A percentile compares a stretch with the other conserved stretches of the same genome.
Conservation (phyloP, 2,329 filamentous ascomycete species). For the Curvularia spicifera region DNA sequence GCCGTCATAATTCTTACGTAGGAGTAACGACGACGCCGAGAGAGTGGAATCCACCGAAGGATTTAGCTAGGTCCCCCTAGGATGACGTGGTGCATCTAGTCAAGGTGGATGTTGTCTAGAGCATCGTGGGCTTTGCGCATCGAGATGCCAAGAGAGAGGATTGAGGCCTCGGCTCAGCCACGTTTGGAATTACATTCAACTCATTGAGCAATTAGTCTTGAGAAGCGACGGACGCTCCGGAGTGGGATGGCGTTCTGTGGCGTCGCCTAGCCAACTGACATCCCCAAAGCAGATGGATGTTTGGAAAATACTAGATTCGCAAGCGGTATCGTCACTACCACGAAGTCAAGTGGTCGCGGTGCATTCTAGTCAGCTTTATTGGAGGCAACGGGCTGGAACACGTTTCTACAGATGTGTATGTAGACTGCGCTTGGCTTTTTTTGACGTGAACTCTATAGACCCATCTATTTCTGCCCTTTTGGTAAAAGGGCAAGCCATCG, state of each 20-base stretch:
- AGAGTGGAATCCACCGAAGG: slow-evolving; percentile 4
- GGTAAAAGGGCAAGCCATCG: background rate
- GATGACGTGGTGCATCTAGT: slow-evolving; percentile 11
- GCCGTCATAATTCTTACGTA: background rate
- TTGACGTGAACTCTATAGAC: background rate
- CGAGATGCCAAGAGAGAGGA: slow-evolving; percentile 4
- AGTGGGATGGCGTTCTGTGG: slow-evolving; percentile 8
- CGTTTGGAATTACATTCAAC: background rate
- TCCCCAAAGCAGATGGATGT: slow-evolving; percentile 8
- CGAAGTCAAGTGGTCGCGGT: background rate
- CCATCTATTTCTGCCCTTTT: background rate
- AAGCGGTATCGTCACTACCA: background rate
- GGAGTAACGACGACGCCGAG: slow-evolving; percentile 18
- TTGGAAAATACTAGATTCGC: background rate
- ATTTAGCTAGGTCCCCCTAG: slow-evolving; percentile 6
- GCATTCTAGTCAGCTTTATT: background rate
- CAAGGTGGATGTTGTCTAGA: slow-evolving; percentile 7
- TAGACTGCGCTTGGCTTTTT: slow-evolving; percentile 1
- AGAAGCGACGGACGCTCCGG: slow-evolving; percentile 17
- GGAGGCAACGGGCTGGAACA: background rate
- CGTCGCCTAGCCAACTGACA: slow-evolving; percentile 17
- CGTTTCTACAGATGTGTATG: slow-evolving; percentile 5
- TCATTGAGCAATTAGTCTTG: slow-evolving; percentile 11
- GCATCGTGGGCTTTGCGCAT: slow-evolving; percentile 3
- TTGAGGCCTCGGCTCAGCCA: slow-evolving; percentile 4